These are phyloP conservation scores for Globisporangium nunn DNA, from an alignment of 352 stramenopile species.

Conservation along the genomic window DNA sequence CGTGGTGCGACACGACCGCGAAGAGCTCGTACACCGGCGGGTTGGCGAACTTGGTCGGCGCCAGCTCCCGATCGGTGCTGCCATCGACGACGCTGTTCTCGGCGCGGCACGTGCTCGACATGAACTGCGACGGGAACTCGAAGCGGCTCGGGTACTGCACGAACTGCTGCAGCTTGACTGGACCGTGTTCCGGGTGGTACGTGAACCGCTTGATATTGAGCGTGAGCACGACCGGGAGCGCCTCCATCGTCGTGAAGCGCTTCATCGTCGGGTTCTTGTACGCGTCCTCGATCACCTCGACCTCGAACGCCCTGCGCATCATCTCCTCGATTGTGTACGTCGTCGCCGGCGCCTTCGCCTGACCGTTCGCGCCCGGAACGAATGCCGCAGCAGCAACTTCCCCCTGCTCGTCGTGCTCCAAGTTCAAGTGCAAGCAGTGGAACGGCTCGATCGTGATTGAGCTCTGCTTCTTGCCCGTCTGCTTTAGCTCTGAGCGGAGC, in stretches of 20 bases:
- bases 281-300: conserved; percentile 65
- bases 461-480: conserved; percentile 61
- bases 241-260: conserved; percentile 64
- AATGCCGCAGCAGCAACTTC: conserved; percentile 13
- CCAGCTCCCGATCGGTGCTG: not conserved
- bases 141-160: conserved; percentile 73
- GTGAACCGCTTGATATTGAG: conserved; percentile 84
- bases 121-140: conserved; percentile 57
- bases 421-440: conserved; percentile 76
- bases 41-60: conserved; percentile 22
- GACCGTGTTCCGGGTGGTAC: conserved; percentile 69
- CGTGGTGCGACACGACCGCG: conserved; percentile 75
- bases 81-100: conserved; percentile 25
- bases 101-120: conserved; percentile 55
- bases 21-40: conserved; percentile 76
- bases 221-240: conserved; percentile 69
- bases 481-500: conserved; percentile 71
- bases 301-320: conserved; percentile 66
- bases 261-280: conserved; percentile 50
- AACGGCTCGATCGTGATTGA: conserved; percentile 86
- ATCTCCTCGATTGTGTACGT: conserved; percentile 65
- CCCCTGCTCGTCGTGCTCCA: conserved; percentile 68
- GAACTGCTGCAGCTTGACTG: conserved; percentile 80
- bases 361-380: conserved; percentile 27
- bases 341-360: conserved; percentile 20